Evolutionary conservation across 441 rosid genomes (phyloP), one percentile per base, ranked within the genome.

Genomic region (Populus hybrid): DNA sequence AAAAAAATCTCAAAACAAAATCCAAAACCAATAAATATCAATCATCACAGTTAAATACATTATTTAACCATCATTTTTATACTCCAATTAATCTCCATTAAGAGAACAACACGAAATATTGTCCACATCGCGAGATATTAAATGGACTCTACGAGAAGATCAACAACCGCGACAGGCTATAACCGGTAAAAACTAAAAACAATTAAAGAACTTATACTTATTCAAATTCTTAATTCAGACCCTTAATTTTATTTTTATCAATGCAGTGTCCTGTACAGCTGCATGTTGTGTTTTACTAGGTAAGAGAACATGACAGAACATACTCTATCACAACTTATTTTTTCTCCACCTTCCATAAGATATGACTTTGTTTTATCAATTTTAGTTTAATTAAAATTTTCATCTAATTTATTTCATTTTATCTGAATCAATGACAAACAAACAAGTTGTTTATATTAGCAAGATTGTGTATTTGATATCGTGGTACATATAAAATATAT

Each of bases 171-270:
- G 72, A 89, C 92, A 83, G 88, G 88, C 75, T 78, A 63, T 42
- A 75, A 81, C 88, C 88, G 80, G 92, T 87, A 73, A 65, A 57
- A 50, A 14, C 61, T 87, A 73, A 65, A 57, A 50, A 14, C 61
- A 16, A 54, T 1, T 1, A 54, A 18, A 18, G 61, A 54, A 16
- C 61, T 6, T 54, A 1, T 54, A 54, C 61, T 54, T 18, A 18
- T 54, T 18, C 61, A 18, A 54, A 16, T 18, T 54, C 61, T 54
- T 54, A 54, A 18, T 0, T 4, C n/a, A 14, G 61, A 5, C n/a
- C 61, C n/a, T 54, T 1, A 1, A 18, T 18, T 54, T 54, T 54
- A 1, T 50, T 18, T 54, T 54, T 18, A 18, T 30, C 20, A 50
- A 3, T 5, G 1, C 8, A 5, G 57, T 16, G 2, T 5, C 57